These are phyloP conservation scores for Draba incana DNA, from an alignment of 345 rosid genomes.

Conservation along the genomic window DNA sequence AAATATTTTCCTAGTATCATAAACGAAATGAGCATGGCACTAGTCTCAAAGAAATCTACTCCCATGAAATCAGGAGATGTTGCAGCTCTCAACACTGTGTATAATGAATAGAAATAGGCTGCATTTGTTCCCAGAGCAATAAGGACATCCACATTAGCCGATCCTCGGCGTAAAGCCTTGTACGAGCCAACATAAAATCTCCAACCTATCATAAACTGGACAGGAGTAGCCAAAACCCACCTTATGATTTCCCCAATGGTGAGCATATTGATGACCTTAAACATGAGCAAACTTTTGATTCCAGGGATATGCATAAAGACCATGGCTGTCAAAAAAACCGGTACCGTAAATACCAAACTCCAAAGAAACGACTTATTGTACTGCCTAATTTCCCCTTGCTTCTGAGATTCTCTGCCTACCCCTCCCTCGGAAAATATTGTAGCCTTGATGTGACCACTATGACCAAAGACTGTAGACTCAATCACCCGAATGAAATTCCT, in stretches of 20 bases:
- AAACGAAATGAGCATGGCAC: slow-evolving; percentile 93
- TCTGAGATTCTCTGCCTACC: slow-evolving; percentile 60
- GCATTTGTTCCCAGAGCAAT: slow-evolving; percentile 90
- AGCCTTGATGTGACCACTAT: slow-evolving; percentile 69
- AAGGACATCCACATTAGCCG: slow-evolving; percentile 96
- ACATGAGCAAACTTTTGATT: slow-evolving; percentile 56
- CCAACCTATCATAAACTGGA: slow-evolving; percentile 83
- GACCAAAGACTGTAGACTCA: slow-evolving; percentile 77
- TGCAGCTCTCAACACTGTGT: slow-evolving; percentile 79
- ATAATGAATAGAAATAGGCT: slow-evolving; percentile 87
- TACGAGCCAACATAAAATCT: slow-evolving; percentile 82
- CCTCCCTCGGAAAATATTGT: slow-evolving; percentile 65
- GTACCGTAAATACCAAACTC: slow-evolving; percentile 88
- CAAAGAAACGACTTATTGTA: slow-evolving; percentile 66
- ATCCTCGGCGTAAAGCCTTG: slow-evolving; percentile 78
- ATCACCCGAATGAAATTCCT: slow-evolving; percentile 71
- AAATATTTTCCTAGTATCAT: slow-evolving; percentile 90
- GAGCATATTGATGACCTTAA: slow-evolving; percentile 78
- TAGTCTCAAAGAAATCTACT: slow-evolving; percentile 90
- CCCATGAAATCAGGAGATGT: slow-evolving; percentile 60
- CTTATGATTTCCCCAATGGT: slow-evolving; percentile 64
- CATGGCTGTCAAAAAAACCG: slow-evolving; percentile 84
- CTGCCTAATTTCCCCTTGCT: slow-evolving; percentile 66
- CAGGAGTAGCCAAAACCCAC: slow-evolving; percentile 79
- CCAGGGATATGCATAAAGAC: slow-evolving; percentile 82